Conservation (phyloP, 1,139 yeast genomes). For the Hansenula sp. region DNA sequence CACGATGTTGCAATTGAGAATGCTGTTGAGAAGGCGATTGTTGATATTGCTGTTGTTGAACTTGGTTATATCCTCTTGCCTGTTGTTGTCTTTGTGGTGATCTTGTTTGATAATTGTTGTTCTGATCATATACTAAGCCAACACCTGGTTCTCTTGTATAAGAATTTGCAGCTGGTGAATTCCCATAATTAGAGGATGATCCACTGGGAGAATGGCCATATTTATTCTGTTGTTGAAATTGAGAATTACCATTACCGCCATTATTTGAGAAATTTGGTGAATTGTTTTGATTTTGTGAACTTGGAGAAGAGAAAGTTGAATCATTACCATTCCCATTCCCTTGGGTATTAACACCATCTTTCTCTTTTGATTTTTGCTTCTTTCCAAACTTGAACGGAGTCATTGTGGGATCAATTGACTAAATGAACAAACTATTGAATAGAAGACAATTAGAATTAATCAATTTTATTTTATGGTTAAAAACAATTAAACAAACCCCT, state of each 20-base stretch:
- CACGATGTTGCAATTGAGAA: too few species aligned
- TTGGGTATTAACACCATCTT: background rate
- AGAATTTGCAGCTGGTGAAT: constrained; percentile 1
- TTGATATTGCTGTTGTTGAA: constrained; percentile 2
- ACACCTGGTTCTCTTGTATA: constrained; percentile 4
- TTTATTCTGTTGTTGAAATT: background rate
- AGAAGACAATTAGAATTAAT: background rate
- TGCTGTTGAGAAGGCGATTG: background rate
- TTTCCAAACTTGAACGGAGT: constrained; percentile 25
- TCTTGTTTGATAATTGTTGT: constrained; percentile 17
- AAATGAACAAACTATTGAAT: too few species aligned
- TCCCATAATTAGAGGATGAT: background rate
- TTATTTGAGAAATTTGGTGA: constrained; percentile 5
- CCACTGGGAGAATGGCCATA: background rate
- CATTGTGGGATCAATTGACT: constrained; percentile 8
- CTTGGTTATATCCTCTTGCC: constrained; percentile 4
- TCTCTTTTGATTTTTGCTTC: constrained; percentile 16
- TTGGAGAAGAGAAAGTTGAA: constrained; percentile 9
- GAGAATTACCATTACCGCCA: background rate
- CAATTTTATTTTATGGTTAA: too few species aligned
- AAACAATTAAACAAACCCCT: too few species aligned
- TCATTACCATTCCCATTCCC: constrained; percentile 1
- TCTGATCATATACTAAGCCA: constrained; percentile 17
- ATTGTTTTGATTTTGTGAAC: background rate
- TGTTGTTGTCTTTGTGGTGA: constrained; percentile 19